These are phyloP conservation scores for Phylloporus sp. DNA, from an alignment of 768 basidiomycete species.

Conservation along the genomic window DNA sequence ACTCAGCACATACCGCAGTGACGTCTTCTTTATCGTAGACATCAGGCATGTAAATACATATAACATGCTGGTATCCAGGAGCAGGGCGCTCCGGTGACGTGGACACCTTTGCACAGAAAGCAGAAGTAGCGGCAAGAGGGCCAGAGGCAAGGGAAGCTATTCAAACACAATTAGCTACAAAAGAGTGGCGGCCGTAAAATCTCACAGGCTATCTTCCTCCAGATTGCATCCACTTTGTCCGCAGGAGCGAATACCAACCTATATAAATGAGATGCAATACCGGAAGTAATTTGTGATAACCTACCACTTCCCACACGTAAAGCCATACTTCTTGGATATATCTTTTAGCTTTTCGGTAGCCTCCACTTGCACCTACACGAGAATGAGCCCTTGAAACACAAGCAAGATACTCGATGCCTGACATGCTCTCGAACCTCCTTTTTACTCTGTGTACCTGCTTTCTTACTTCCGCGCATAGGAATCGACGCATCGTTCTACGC, in stretches of 20 bases:
- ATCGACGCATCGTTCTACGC: conserved; percentile 62
- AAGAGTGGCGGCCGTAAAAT: background rate
- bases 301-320: conserved; percentile 67
- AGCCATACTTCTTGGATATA: conserved; percentile 53
- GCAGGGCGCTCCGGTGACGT: conserved; percentile 51
- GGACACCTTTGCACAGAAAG: conserved; percentile 58
- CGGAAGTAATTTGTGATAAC: background rate
- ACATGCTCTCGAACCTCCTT: conserved; percentile 73
- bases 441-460: conserved; percentile 68
- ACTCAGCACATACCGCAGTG: conserved; percentile 40
- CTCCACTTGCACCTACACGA: conserved; percentile 52
- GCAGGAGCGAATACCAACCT: conserved; percentile 67
- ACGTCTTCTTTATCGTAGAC: conserved; percentile 63
- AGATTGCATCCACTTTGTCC: conserved; percentile 61
- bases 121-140: conserved; percentile 55
- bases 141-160: conserved; percentile 65
- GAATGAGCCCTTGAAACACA: background rate
- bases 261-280: background rate
- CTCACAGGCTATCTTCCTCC: conserved; percentile 61
- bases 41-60: conserved; percentile 70
- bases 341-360: conserved; percentile 55
- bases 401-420: background rate
- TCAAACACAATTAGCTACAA: background rate
- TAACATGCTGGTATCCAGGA: conserved; percentile 55
- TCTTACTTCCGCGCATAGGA: conserved; percentile 65